These are phyloP conservation scores for Echinosophora koreensis DNA, from an alignment of 306 rosid genomes.

Conservation along the genomic window DNA sequence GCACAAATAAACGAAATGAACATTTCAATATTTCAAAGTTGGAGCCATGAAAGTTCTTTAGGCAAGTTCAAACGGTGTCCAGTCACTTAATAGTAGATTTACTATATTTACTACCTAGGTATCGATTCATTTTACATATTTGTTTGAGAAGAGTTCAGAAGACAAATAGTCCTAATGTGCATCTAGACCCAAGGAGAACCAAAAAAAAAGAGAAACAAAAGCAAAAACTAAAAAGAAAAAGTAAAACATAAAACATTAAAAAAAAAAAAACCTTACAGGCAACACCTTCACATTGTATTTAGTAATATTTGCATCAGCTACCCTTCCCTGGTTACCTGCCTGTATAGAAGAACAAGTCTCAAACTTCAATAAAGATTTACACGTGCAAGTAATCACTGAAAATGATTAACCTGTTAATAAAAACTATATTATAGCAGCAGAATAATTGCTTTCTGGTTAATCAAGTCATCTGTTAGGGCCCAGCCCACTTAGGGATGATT, in stretches of 20 bases:
- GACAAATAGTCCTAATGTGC: background rate
- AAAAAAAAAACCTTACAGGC: constrained; percentile 76
- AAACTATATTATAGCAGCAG: constrained; percentile 2
- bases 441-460: constrained; percentile 4
- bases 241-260: too few species aligned
- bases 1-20: constrained; percentile 40
- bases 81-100: constrained; percentile 17
- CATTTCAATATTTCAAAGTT: background rate
- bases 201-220: background rate
- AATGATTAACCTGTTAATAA: constrained; percentile 8
- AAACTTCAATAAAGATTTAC: constrained; percentile 23
- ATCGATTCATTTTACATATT: background rate
- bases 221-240: too few species aligned
- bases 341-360: constrained; percentile 48
- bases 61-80: background rate
- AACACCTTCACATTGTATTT: constrained; percentile 86
- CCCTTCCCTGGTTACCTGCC: constrained; percentile 74
- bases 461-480: constrained; percentile 4
- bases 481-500: too few species aligned
- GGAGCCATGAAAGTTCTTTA: background rate
- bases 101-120: constrained; percentile 12
- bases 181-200: background rate
- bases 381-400: constrained; percentile 25
- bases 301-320: constrained; percentile 75
- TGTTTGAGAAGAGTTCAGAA: background rate